Evolutionary conservation across 2,329 filamentous ascomycete genomes (phyloP).

Genomic region (Ascochyta viciae-villosae): DNA sequence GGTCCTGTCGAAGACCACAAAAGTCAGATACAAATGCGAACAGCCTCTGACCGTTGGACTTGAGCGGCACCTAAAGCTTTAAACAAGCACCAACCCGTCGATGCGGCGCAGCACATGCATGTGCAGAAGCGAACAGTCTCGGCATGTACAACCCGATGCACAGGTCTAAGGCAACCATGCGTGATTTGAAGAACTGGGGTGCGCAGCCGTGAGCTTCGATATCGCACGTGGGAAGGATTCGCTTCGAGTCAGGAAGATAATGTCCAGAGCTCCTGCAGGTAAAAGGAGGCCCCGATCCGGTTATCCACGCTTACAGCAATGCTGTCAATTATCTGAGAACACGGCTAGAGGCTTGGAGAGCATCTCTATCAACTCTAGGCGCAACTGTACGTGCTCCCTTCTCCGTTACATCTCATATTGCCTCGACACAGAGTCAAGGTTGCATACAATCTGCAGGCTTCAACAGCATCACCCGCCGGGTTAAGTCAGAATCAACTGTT

Average conservation of each 20-base stretch:
- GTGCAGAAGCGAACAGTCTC: neutral
- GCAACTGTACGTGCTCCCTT: slow-evolving; percentile 16
- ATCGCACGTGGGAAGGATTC: slow-evolving; percentile 22
- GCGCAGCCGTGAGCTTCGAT: neutral
- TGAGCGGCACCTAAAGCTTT: neutral
- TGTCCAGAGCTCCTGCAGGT: slow-evolving; percentile 23
- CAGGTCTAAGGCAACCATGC: slow-evolving; percentile 4
- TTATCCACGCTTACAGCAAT: neutral
- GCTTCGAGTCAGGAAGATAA: slow-evolving; percentile 26
- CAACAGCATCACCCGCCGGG: no score
- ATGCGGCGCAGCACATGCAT: neutral
- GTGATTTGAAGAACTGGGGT: slow-evolving; percentile 1
- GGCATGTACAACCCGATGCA: slow-evolving; percentile 16
- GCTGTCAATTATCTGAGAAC: neutral
- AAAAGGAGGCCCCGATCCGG: slow-evolving; percentile 21
- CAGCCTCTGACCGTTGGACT: neutral
- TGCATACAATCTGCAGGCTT: no score
- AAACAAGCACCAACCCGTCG: neutral
- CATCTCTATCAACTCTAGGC: slow-evolving; percentile 22
- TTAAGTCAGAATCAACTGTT: no score
- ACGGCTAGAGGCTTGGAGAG: neutral
- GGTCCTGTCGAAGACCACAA: neutral
- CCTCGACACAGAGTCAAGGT: neutral
- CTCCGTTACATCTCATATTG: neutral
- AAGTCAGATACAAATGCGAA: slow-evolving; percentile 4